Conservation (phyloP, 2,329 filamentous ascomycete genomes). For the Scedosporium dehoogii region DNA sequence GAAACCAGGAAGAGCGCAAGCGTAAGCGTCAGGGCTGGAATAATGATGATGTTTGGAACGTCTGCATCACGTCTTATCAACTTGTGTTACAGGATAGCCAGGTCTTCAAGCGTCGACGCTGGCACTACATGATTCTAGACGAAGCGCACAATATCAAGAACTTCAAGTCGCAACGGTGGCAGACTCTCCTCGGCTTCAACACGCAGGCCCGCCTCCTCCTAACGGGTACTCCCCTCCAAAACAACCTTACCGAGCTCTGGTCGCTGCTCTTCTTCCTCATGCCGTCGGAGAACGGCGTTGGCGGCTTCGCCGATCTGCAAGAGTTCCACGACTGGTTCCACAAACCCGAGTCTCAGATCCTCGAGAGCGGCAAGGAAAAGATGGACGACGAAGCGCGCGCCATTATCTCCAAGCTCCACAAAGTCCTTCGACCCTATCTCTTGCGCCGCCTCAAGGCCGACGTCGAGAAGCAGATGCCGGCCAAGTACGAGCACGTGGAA, state of each 20-base stretch:
- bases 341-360: constrained; percentile 88
- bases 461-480: constrained; percentile 98
- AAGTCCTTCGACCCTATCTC: constrained; percentile 84
- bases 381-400: constrained; percentile 90
- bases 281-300: constrained; percentile 77
- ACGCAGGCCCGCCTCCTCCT: constrained; percentile 78
- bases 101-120: constrained; percentile 82
- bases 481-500: constrained; percentile 94
- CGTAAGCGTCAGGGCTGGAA: constrained; percentile 89
- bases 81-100: constrained; percentile 89
- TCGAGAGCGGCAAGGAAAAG: constrained; percentile 86
- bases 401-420: constrained; percentile 88
- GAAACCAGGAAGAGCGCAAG: constrained; percentile 83
- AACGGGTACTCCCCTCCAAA: constrained; percentile 91
- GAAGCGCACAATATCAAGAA: constrained; percentile 99
- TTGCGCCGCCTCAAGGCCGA: constrained; percentile 87
- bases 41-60: constrained; percentile 89
- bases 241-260: constrained; percentile 95
- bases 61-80: constrained; percentile 96
- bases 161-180: constrained; percentile 96
- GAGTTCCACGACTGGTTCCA: constrained; percentile 96
- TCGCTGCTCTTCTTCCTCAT: constrained; percentile 94
- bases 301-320: constrained; percentile 86
- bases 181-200: constrained; percentile 87
- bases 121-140: constrained; percentile 98